A percentile compares a stretch with the other conserved stretches of the same genome.
phyloP scores from a whole-genome alignment of 2,329 filamentous ascomycete genomes.

The Westerdykella sp. region DNA sequence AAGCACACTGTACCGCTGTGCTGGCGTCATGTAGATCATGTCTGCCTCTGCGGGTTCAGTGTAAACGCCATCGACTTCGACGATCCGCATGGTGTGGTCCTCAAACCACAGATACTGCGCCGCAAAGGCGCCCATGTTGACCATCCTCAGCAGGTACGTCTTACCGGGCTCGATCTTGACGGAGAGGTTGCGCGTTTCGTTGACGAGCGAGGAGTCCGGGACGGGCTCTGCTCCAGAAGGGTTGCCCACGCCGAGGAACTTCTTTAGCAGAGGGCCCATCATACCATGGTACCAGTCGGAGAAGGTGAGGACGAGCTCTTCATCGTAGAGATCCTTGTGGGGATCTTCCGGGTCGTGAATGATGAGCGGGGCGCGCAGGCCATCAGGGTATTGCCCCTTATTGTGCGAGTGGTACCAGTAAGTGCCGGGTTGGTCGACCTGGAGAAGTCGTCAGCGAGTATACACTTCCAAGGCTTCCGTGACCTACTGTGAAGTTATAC shows the following conservation, averaged over 20 bases:
- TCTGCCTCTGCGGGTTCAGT: constrained; percentile 55
- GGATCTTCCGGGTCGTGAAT: constrained; percentile 54
- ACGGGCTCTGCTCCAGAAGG: constrained; percentile 59
- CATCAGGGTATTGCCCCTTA: constrained; percentile 58
- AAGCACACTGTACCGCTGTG: constrained; percentile 64
- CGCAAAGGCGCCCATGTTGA: constrained; percentile 66
- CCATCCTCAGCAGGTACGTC: constrained; percentile 59
- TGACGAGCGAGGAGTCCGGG: constrained; percentile 59
- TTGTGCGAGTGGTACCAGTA: constrained; percentile 66
- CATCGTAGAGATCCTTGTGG: constrained; percentile 49
- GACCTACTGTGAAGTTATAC: constrained; percentile 59
- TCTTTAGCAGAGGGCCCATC: constrained; percentile 40
- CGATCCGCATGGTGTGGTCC: constrained; percentile 57
- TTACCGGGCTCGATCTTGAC: constrained; percentile 46
- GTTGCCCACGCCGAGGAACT: constrained; percentile 38
- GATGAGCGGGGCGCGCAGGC: constrained; percentile 60
- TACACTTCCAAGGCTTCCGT: constrained; percentile 11
- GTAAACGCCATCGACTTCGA: constrained; percentile 65
- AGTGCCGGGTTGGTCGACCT: constrained; percentile 48
- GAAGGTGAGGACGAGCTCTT: constrained; percentile 61
- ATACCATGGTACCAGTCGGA: constrained; percentile 67
- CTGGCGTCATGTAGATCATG: constrained; percentile 60
- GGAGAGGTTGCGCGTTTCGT: constrained; percentile 49
- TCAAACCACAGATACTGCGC: constrained; percentile 68
- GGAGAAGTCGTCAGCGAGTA: constrained; percentile 36